Evolutionary conservation across 2,329 filamentous ascomycete genomes (phyloP), one percentile per base, ranked within the genome.

Genomic region (Aotearoamyces nothofagi): DNA sequence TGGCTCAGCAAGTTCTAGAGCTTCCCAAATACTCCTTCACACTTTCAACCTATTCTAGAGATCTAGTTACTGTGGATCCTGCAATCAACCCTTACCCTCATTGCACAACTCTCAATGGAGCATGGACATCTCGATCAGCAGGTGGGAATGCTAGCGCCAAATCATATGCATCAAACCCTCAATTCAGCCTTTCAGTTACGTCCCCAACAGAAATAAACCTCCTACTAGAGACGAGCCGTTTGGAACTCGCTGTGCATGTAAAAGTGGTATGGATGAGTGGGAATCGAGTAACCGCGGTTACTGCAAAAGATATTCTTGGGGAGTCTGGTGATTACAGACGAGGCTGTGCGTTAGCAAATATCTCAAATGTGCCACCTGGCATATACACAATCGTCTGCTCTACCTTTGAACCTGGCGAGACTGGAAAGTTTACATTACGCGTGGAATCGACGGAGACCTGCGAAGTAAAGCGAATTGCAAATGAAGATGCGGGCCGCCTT

Each of bases 291-390:
- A 66, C 72, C 11, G 58, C 68, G 13, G 63, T 93, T 10, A 67
- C 73, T 27, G 62, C 70, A 39, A 73, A 80, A 40, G 86, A 94
- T 46, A 70, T 96, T 22, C 66, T 92, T 14, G 69, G 69, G 13
- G 77, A 82, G 32, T 92, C 82, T 17, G 81, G 81, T n/a, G 83
- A 93, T 40, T 94, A 98, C 53, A 74, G 80, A 27, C 73, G 77
- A 15, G 78, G 79, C 15, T 81, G 78, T 47, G 79, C 80, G 4
- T 60, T 84, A 17, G 74, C 78, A 3, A 69, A 80, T 36, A 56
- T 68, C 5, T 40, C 51, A 44, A 45, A 38, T 57, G 12, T 93
- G 11, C 70, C 74, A 22, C 57, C 69, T 1, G 87, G 87, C 0
- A 63, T 63, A 0, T 98, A 96, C 51, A 94, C 82, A 0, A 64